Percentiles rank a stretch among this genome's conserved stretches.
phyloP scores from a whole-genome alignment of 73 alveolate species.

The Blepharisma stoltei region DNA sequence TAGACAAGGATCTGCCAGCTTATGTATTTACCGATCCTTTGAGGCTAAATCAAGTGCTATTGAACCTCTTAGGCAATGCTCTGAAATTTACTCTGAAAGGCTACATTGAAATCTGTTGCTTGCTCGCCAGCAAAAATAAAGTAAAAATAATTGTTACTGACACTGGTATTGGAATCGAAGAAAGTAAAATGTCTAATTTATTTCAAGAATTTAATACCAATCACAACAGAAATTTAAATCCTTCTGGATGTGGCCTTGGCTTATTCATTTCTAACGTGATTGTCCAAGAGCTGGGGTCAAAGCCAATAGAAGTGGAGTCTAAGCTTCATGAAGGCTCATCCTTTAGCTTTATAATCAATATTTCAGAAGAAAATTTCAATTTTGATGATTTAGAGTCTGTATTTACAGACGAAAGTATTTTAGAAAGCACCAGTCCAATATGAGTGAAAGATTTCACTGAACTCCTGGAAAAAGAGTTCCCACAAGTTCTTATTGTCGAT shows the following conservation, averaged over 20 bases:
- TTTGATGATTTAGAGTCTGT: background rate
- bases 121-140: background rate
- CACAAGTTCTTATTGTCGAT: background rate
- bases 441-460: background rate
- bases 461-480: background rate
- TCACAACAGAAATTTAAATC: background rate
- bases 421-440: background rate
- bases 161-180: background rate
- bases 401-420: background rate
- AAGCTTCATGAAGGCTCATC: constrained; percentile 11
- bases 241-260: constrained; percentile 6
- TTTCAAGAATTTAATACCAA: background rate
- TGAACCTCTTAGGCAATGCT: constrained; percentile 44
- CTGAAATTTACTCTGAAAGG: constrained; percentile 51
- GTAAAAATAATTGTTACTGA: background rate
- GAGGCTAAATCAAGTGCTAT: constrained; percentile 39
- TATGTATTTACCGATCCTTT: constrained; percentile 29
- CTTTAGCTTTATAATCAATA: background rate
- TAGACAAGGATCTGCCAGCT: constrained; percentile 19
- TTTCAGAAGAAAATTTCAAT: background rate
- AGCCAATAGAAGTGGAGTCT: background rate
- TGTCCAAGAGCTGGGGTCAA: background rate
- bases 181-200: background rate
- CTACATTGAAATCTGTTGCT: background rate
- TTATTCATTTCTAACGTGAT: background rate